Evolutionary conservation across 768 basidiomycete species (phyloP).

Genomic region (Lyophyllum shimeji): DNA sequence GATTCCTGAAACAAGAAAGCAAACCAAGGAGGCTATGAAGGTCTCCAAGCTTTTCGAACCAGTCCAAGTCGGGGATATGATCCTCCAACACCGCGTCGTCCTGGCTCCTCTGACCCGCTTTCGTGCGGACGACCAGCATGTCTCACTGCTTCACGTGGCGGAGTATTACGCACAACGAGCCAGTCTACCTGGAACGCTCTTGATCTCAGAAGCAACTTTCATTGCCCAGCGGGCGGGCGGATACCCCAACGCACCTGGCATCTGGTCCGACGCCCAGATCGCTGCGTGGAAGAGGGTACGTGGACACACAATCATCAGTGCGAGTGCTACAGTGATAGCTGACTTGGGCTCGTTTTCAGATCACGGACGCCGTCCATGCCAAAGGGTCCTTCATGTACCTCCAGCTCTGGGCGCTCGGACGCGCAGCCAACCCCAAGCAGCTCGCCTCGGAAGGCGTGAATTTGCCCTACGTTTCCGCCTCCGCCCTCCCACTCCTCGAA

Average conservation of each 20-base stretch:
- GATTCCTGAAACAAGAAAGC: background rate
- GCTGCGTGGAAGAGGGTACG: conserved; percentile 53
- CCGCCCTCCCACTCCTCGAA: conserved; percentile 21
- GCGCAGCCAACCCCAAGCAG: conserved; percentile 31
- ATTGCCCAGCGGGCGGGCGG: conserved; percentile 52
- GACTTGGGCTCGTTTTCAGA: background rate
- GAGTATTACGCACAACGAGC: conserved; percentile 39
- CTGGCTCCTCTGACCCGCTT: conserved; percentile 32
- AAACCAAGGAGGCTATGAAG: background rate
- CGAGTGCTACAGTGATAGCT: background rate
- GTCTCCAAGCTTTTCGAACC: conserved; percentile 36
- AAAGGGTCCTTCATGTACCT: conserved; percentile 46
- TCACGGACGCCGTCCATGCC: conserved; percentile 47
- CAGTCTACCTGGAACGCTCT: conserved; percentile 36
- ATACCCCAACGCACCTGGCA: conserved; percentile 53
- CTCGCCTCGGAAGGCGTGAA: conserved; percentile 35
- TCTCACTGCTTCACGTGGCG: conserved; percentile 28
- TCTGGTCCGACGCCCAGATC: conserved; percentile 62
- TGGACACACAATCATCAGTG: background rate
- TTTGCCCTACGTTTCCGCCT: conserved; percentile 33
- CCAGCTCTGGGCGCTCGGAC: conserved; percentile 61
- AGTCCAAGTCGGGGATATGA: conserved; percentile 32
- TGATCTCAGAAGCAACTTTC: conserved; percentile 47
- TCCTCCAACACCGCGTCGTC: conserved; percentile 44
- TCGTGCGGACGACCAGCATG: conserved; percentile 15